Percentiles rank a stretch among this genome's conserved stretches.
Conservation (phyloP, 139 green algal genomes). For the Asterochloris erici region DNA sequence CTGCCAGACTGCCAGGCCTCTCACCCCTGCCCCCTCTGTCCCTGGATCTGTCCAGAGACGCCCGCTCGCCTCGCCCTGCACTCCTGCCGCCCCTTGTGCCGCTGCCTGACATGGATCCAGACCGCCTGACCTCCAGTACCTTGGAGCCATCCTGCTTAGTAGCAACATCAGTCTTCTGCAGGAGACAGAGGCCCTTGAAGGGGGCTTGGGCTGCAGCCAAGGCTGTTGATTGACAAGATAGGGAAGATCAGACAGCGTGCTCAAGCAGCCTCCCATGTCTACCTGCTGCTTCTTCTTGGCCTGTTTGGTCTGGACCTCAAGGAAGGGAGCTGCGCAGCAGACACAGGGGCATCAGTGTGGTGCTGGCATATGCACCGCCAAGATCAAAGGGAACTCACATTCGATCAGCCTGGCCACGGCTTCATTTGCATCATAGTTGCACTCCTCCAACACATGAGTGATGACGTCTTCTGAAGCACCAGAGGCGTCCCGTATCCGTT, state of each 20-base stretch:
- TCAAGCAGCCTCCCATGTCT: neutral
- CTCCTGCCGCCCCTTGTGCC: neutral
- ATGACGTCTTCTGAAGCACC: constrained; percentile 47
- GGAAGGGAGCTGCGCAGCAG: constrained; percentile 24
- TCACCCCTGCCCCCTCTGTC: neutral
- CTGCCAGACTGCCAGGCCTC: too few relatives aligned
- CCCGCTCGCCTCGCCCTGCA: neutral
- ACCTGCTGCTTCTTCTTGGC: constrained; percentile 43
- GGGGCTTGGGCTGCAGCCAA: neutral
- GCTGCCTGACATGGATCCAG: neutral
- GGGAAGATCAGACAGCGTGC: neutral
- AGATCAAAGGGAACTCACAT: constrained; percentile 29
- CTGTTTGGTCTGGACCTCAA: constrained; percentile 30
- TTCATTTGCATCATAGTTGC: constrained; percentile 54
- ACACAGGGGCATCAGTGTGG: neutral
- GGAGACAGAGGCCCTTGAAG: neutral
- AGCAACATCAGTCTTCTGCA: constrained; percentile 24
- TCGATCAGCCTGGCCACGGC: constrained; percentile 48
- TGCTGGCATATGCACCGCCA: neutral
- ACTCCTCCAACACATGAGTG: constrained; percentile 40
- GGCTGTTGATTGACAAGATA: neutral
- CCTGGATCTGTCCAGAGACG: constrained; percentile 3
- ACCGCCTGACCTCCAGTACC: constrained; percentile 19
- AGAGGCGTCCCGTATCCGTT: constrained; percentile 48
- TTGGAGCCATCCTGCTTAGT: constrained; percentile 16